Base-by-base conservation (phyloP, 352 stramenopile species). In the Blastocystis sp. region DNA sequence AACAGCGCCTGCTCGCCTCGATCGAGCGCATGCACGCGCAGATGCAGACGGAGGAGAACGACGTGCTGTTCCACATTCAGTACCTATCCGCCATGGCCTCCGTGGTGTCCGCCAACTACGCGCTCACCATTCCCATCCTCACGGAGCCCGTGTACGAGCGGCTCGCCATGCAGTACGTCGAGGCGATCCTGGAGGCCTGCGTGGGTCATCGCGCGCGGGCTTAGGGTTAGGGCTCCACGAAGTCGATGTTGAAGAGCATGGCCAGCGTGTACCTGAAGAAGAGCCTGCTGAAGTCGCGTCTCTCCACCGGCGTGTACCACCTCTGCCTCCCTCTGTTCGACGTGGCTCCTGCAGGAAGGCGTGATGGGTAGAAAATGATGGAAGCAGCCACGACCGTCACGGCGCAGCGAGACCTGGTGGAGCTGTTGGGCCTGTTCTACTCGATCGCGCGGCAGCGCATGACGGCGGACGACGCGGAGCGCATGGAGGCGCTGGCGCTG, bases 191-290 rank as follows among this genome's bases (percentile, higher is more conserved):
- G 17, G 11, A 34, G 41, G 23, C n/a, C 21, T 67, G 19, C 48
- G 74, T 84, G 66, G n/a, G 74, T 40, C 2, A 28, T 11, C 7
- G 0, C 5, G 56, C 7, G 5, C 9, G 21, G 38, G 21, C 0
- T 84, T 11, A 84, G 5, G 7, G 9, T 17, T 84, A 84, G 74
- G 21, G 4, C 19, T 43, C 65, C 7, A 53, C 28, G 23, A 41
- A 69, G 34, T 11, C 66, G 23, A 38, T 84, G 11, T 14, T 84
- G 11, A 67, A 48, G 40, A 66, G 69, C 23, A 21, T 67, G 21
- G 74, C 21, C 17, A 70, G 23, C 1, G 66, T 69, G 41, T 84
- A 45, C 21, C 34, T 34, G 23, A 34, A 67, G 7, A 34, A 41
- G 62, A 67, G 34, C 11, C 34, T 41, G 34, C 23, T 34, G 62